Percentiles rank a stretch among this genome's conserved stretches.
phyloP scores from a whole-genome alignment of 371 early-diverging fungal species.

The Fennellomyces sp. region DNA sequence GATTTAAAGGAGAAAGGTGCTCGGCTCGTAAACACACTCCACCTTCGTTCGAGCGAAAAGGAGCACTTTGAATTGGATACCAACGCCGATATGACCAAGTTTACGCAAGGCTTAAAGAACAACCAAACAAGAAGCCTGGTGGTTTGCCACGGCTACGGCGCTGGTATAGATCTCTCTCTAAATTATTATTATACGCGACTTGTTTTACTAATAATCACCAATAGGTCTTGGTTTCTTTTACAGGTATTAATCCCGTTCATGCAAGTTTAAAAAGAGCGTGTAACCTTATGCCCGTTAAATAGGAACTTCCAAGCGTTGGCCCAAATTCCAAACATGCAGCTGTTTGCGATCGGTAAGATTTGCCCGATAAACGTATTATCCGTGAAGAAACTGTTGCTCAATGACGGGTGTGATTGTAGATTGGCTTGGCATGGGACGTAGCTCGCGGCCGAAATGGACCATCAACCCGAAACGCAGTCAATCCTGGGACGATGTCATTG shows the following conservation, averaged over 20 bases:
- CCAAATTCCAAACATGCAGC: slow-evolving; percentile 65
- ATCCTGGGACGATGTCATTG: slow-evolving; percentile 52
- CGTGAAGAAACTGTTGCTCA: neutral
- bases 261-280: neutral
- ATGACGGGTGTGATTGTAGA: slow-evolving; percentile 43
- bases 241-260: slow-evolving; percentile 15
- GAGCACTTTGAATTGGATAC: slow-evolving; percentile 26
- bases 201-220: neutral
- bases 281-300: neutral
- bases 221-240: slow-evolving; percentile 83
- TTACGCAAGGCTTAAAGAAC: slow-evolving; percentile 2
- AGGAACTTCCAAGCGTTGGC: slow-evolving; percentile 76
- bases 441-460: slow-evolving; percentile 73
- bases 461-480: slow-evolving; percentile 34
- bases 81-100: slow-evolving; percentile 20
- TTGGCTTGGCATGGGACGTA: slow-evolving; percentile 90
- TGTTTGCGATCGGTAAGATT: slow-evolving; percentile 68
- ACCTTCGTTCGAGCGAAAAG: slow-evolving; percentile 24
- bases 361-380: no score
- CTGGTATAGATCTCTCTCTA: slow-evolving; percentile 45
- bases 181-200: neutral
- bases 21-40: slow-evolving; percentile 35
- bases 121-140: slow-evolving; percentile 63
- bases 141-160: slow-evolving; percentile 91
- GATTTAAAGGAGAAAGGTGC: slow-evolving; percentile 7